Conservation (phyloP, 257 asterid species). For the Capsicum baccatum region DNA sequence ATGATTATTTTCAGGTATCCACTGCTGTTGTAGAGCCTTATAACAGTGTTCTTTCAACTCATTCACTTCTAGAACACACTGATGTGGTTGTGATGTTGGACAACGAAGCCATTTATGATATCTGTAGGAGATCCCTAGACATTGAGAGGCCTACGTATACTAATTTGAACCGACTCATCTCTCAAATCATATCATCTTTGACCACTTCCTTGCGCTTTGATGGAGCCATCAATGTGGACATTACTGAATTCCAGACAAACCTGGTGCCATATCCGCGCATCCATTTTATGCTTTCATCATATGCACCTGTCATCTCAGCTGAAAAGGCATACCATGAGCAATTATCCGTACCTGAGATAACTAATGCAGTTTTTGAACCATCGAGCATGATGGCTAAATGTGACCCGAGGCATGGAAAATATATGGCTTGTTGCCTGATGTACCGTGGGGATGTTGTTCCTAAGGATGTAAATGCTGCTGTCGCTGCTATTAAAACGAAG, state of each 20-base stretch:
- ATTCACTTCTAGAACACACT: constrained; percentile 89
- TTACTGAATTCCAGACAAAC: constrained; percentile 90
- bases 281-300: constrained; percentile 95
- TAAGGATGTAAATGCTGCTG: constrained; percentile 95
- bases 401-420: constrained; percentile 92
- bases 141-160: constrained; percentile 93
- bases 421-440: constrained; percentile 99
- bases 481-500: constrained; percentile 85
- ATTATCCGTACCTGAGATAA: constrained; percentile 85
- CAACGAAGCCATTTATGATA: constrained; percentile 92
- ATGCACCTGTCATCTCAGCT: constrained; percentile 92
- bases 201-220: constrained; percentile 91
- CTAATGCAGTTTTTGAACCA: constrained; percentile 90
- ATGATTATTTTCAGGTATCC: constrained; percentile 63
- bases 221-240: constrained; percentile 89
- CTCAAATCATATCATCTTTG: constrained; percentile 83
- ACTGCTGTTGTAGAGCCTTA: constrained; percentile 98
- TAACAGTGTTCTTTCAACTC: constrained; percentile 91
- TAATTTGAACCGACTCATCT: constrained; percentile 80
- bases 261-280: constrained; percentile 96
- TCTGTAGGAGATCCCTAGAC: constrained; percentile 82
- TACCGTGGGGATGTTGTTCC: constrained; percentile 96
- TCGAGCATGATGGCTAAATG: constrained; percentile 97
- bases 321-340: constrained; percentile 91
- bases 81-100: constrained; percentile 86